phyloP scores from a whole-genome alignment of 768 basidiomycete species.

The Tylopilus cervinicoccineus region DNA sequence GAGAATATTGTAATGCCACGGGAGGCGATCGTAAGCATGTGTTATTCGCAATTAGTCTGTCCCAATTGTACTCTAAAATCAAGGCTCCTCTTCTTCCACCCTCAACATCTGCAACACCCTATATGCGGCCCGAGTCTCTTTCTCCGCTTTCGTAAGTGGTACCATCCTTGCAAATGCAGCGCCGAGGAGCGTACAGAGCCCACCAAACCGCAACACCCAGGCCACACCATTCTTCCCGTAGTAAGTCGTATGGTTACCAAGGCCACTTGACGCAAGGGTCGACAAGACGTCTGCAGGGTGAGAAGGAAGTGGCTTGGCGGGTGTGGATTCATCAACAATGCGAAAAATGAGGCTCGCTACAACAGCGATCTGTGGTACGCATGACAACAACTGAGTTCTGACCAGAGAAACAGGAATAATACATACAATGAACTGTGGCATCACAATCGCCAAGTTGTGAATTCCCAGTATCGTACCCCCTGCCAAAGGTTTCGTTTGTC shows the following conservation, averaged over 20 bases:
- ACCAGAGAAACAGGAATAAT: background rate
- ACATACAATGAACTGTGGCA: slow-evolving; percentile 90
- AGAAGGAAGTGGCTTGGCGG: slow-evolving; percentile 11
- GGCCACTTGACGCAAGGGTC: slow-evolving; percentile 14
- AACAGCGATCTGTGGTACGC: slow-evolving; percentile 64
- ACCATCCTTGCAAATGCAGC: slow-evolving; percentile 78
- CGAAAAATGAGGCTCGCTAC: slow-evolving; percentile 87
- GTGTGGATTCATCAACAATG: slow-evolving; percentile 54
- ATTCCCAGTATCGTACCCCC: slow-evolving; percentile 94
- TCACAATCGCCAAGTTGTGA: slow-evolving; percentile 92
- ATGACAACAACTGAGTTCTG: background rate
- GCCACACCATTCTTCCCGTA: slow-evolving; percentile 86
- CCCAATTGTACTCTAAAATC: slow-evolving; percentile 13
- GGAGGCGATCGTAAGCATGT: slow-evolving; percentile 13
- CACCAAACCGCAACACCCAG: slow-evolving; percentile 93
- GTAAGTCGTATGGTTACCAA: slow-evolving; percentile 52
- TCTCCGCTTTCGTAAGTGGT: slow-evolving; percentile 87
- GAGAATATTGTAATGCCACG: slow-evolving; percentile 4
- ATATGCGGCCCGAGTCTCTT: slow-evolving; percentile 78
- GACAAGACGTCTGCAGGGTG: slow-evolving; percentile 34
- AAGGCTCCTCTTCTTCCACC: slow-evolving; percentile 52
- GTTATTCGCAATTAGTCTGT: background rate
- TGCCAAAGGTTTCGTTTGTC: slow-evolving; percentile 50
- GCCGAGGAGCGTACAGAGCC: slow-evolving; percentile 76
- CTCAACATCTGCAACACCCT: slow-evolving; percentile 75